Evolutionary conservation across 2,329 filamentous ascomycete species (phyloP), one percentile per base, ranked within the genome.

Genomic region (Diaporthe sp.): DNA sequence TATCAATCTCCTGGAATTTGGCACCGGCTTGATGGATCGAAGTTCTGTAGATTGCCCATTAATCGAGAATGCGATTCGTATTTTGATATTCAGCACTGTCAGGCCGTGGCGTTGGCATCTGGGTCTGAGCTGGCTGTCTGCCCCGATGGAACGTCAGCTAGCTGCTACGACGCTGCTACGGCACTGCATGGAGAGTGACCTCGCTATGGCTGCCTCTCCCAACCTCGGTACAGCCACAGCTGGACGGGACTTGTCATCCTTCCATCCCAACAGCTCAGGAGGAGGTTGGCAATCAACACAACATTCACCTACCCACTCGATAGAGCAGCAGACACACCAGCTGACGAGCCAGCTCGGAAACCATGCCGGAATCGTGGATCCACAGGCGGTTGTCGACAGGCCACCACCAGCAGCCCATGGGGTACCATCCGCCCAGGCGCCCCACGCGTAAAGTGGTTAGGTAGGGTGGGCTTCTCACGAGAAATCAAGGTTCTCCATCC

Each of bases 1-100:
- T 58, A 75, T 71, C 67, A 68, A 75, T 74, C 66, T 74, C 58
- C 22, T 58, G n/a, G 50, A 71, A 74, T 75, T 61, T 54, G 73
- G 68, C 45, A 45, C 69, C 60, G 58, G 54, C 66, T 45, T 58
- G 50, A 40, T n/a, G 22, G 33, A 68, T 54, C 22, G 47, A 68
- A 6, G n/a, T 54, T 47, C 64, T 68, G 58, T 50, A 74, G 60
- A 71, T 60, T 68, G 35, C 45, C 45, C 42, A 57, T 73, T 35
- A 57, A 42, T 55, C n/a, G 57, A 30, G 22, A 17, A 42, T 71
- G 67, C 25, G n/a, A 71, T 66, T 71, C 57, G 71, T 70, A 74
- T 67, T 71, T 52, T 58, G 50, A 68, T 54, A 28, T 68, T 69
- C 17, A 28, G 40, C 8, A 40, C 15, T 19, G 64, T 30, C 33